Base-by-base conservation (phyloP, 106 monocot species). In the Gastrodia elata region DNA sequence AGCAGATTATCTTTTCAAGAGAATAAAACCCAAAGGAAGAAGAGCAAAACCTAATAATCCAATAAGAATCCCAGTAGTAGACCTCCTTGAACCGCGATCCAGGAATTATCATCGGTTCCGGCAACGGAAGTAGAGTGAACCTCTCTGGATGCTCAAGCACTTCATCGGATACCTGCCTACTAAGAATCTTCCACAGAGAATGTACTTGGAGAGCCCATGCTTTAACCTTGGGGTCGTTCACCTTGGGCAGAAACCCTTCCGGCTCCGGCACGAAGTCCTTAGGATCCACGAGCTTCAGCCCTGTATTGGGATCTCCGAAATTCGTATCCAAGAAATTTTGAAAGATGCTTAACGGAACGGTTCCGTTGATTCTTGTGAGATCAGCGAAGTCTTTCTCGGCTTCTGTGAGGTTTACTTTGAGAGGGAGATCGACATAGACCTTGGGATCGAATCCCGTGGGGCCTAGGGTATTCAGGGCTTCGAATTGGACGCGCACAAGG, bases 21-120 rank as follows among this genome's bases (percentile, higher is more conserved):
- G 48, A 48, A 13, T 20, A 48, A 11, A 48, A n/a, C n/a, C n/a
- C n/a, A n/a, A n/a, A n/a, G n/a, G n/a, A 52, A 52, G 20, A 52
- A 52, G 52, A 52, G 20, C 38, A 74, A 32, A 33, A 97, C 97
- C 93, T 90, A 55, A 93, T 78, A 37, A 71, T 74, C 97, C 97
- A 97, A 34, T 97, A 97, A 49, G 92, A 86, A 39, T 97, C 97
- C 97, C 97, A 93, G 68, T 98, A 98, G 36, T 93, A 93, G 26
- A 93, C 90, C 84, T 98, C 97, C 38, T 77, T 44, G 43, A 98
- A 98, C 39, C 97, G 65, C 25, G 90, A 88, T 4, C 97, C 97
- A 0, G 97, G 93, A 14, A 93, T 76, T 9, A 98, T 71, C 28
- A 89, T 69, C n/a, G 44, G 65, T 11, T 46, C 74, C 10, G 90